Evolutionary conservation across 768 basidiomycete species (phyloP), one percentile per base, ranked within the genome.

Genomic region (Pholiota conissans): DNA sequence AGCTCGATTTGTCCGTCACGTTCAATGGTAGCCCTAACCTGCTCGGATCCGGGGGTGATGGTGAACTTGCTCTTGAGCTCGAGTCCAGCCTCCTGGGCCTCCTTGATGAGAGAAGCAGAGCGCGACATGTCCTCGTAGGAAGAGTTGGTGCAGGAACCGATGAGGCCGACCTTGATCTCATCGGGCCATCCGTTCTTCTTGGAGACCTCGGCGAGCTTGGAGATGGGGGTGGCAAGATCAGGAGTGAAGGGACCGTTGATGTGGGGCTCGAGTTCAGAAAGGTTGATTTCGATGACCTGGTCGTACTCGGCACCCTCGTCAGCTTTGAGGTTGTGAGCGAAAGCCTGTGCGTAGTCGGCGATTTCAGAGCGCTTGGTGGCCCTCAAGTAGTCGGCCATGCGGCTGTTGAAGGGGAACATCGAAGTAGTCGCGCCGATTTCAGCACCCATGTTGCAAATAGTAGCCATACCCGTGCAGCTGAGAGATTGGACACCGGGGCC

Each of bases 231-330:
- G 52, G 97, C 96, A 63, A 99, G 88, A 83, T 99, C 97, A 46
- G 97, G 97, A n/a, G 97, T 98, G 83, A 97, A 99, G 56, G 97
- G 97, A 66, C 97, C 97, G 79, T 98, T 99, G 78, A 99, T 90
- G 74, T 99, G 96, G 54, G 97, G 97, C 74, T 99, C 97, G 64
- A 98, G 93, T 75, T 95, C 93, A 29, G 90, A 91, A 60, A 99
- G 82, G 80, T 99, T 95, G 65, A 98, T 95, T 48, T 97, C 91
- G 69, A 99, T 90, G 70, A 83, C 76, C 71, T 95, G 86, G 77
- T 99, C 97, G 73, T 98, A 99, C 65, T 98, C 92, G 56, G 90
- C 91, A 58, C 79, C 83, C 68, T 91, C 75, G 68, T 99, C 97
- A 50, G 95, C 89, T 69, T 83, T 77, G 58, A 98, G 79, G 82